phyloP scores from a whole-genome alignment of 2,329 filamentous ascomycete species.

The Fusarium concolor region DNA sequence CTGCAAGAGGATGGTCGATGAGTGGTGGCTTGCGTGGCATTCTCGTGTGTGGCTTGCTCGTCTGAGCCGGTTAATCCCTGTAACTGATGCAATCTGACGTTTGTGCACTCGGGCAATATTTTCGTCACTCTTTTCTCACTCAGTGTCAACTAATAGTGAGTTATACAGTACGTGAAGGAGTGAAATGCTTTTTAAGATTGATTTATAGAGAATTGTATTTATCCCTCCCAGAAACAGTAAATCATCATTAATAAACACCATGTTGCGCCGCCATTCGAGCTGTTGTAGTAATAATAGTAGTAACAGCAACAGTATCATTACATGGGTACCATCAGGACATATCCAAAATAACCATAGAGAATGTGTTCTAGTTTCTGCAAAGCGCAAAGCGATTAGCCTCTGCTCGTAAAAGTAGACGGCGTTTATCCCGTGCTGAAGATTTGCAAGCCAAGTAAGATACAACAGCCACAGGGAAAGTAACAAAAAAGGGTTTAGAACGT shows the following conservation, averaged over 20 bases:
- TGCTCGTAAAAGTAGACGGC: constrained; percentile 27
- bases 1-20: constrained; percentile 16
- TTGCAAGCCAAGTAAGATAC: constrained; percentile 45
- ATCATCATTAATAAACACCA: constrained; percentile 30
- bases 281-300: neutral
- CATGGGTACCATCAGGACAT: constrained; percentile 36
- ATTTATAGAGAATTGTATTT: constrained; percentile 13
- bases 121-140: constrained; percentile 15
- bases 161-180: neutral
- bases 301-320: constrained; percentile 29
- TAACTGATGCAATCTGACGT: constrained; percentile 34
- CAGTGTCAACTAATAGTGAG: neutral
- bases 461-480: constrained; percentile 13
- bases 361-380: constrained; percentile 35
- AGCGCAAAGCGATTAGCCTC: constrained; percentile 43
- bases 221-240: constrained; percentile 26
- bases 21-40: constrained; percentile 31
- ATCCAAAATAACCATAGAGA: neutral
- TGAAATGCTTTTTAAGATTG: constrained; percentile 10
- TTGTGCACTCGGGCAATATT: neutral
- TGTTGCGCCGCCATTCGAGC: constrained; percentile 32
- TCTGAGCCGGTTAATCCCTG: neutral
- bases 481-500: constrained; percentile 49
- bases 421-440: constrained; percentile 46
- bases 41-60: constrained; percentile 33